phyloP scores from a whole-genome alignment of 352 stramenopile species.

The Halophytophthora batemanensis region DNA sequence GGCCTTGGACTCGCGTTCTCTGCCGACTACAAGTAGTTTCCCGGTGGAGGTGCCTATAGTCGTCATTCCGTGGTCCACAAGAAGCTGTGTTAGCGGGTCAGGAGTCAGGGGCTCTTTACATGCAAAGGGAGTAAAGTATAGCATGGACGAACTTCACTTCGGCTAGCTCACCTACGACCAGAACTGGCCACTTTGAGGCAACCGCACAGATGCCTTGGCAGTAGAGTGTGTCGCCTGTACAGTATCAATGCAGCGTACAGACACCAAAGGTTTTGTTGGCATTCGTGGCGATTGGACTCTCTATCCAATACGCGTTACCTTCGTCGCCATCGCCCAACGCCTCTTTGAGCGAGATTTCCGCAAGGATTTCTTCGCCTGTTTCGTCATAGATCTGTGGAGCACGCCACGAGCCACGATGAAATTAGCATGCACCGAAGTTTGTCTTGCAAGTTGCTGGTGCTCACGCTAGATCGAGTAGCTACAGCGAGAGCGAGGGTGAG shows the following conservation, averaged over 20 bases:
- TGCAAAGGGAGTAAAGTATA: too few species aligned
- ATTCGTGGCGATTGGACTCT: neutral
- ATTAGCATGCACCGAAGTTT: too few species aligned
- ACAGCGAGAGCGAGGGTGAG: slow-evolving; percentile 1
- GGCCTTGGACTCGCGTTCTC: slow-evolving; percentile 48
- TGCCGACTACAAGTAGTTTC: slow-evolving; percentile 55
- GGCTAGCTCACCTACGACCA: slow-evolving; percentile 44
- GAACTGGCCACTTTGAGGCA: slow-evolving; percentile 36
- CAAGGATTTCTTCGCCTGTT: slow-evolving; percentile 49
- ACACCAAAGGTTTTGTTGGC: neutral
- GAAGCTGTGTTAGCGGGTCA: neutral
- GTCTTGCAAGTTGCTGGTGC: neutral
- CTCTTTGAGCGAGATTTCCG: slow-evolving; percentile 60
- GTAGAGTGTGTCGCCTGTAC: slow-evolving; percentile 42
- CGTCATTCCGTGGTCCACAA: neutral
- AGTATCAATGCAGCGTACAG: neutral
- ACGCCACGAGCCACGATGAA: too few species aligned
- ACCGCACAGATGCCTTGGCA: slow-evolving; percentile 62
- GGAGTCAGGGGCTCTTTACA: neutral
- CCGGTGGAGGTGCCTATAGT: slow-evolving; percentile 51
- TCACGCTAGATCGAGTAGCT: neutral
- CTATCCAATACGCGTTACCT: slow-evolving; percentile 20
- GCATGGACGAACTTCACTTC: neutral
- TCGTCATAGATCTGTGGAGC: slow-evolving; percentile 53
- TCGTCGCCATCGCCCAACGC: slow-evolving; percentile 36